Evolutionary conservation across 2,329 filamentous ascomycete species (phyloP), one percentile per base, ranked within the genome.

Genomic region (Gaeumannomyces sp.): DNA sequence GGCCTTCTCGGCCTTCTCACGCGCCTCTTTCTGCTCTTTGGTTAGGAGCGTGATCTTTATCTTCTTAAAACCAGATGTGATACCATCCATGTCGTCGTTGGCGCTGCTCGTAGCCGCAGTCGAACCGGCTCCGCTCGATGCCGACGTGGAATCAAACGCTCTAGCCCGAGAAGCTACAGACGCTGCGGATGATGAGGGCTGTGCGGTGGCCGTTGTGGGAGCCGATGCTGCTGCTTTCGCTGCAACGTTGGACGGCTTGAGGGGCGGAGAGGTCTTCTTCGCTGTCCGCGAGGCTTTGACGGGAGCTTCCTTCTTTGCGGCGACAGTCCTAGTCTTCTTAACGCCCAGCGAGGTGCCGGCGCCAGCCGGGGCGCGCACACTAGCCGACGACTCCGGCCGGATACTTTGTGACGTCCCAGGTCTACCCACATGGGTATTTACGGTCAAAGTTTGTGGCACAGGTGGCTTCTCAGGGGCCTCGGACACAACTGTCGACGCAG

Each of bases 1-100:
- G 38, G 69, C 64, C 35, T 65, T 64, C 22, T 68, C 60, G 22
- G 68, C 66, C 56, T 70, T 65, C 29, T 81, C 80, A 31, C 78
- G 80, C 1, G 82, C 84, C 62, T 86, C 85, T 69, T 80, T 82
- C 69, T 87, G 83, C 56, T 84, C 79, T 66, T 86, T 80, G 1
- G 84, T 86, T 56, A 87, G 77, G 29, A 88, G 72, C 63, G 83
- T 87, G 69, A 89, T 85, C 71, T 83, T 87, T 65, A 89, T 84
- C 72, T 83, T 86, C 72, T 84, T 87, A 81, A 88, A 83, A 1
- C 83, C 82, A 50, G 77, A 79, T 0, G 85, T 83, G 66, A 89
- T 78, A 62, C 76, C 80, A 64, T 87, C 83, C 50, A 89, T 71
- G 61, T 81, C 81, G 61, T 79, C 76, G 3, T 69, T 70, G 10